phyloP scores from a whole-genome alignment of 495 filamentous ascomycete species.

The Lineolata rhizophorae region DNA sequence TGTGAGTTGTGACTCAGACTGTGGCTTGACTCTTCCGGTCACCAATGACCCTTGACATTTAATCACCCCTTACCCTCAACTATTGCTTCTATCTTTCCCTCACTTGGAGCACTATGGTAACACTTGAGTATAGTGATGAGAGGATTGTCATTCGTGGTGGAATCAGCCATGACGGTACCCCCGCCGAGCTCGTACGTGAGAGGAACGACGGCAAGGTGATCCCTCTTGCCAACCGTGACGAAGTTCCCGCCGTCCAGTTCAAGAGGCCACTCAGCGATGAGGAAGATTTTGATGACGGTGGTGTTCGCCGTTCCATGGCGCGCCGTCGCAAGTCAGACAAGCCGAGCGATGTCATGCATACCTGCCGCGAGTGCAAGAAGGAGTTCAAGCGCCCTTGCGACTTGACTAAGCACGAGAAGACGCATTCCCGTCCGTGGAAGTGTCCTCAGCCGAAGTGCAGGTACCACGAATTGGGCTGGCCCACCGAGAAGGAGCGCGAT shows the following conservation, averaged over 20 bases:
- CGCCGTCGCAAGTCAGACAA: constrained; percentile 58
- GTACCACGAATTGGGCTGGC: constrained; percentile 72
- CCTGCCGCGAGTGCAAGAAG: constrained; percentile 43
- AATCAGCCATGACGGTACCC: constrained; percentile 50
- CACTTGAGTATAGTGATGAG: constrained; percentile 16
- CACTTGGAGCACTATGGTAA: neutral
- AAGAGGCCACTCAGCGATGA: constrained; percentile 9
- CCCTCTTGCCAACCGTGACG: constrained; percentile 36
- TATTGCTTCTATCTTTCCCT: neutral
- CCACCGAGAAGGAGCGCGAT: constrained; percentile 92
- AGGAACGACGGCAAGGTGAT: constrained; percentile 51
- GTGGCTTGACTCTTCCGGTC: no score
- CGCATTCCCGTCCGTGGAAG: constrained; percentile 88
- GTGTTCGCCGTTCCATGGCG: constrained; percentile 70
- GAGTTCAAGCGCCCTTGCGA: constrained; percentile 86
- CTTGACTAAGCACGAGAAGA: constrained; percentile 91
- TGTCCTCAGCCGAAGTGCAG: constrained; percentile 63
- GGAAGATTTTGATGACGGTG: constrained; percentile 36
- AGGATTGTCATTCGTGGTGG: constrained; percentile 55
- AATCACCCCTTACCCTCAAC: neutral
- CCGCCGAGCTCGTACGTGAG: constrained; percentile 54
- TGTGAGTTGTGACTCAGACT: neutral
- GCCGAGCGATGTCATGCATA: constrained; percentile 17
- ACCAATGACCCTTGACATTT: neutral
- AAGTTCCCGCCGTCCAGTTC: constrained; percentile 4